Evolutionary conservation across 2,329 filamentous ascomycete species (phyloP).

Genomic region (Pseudogymnoascus sp.): DNA sequence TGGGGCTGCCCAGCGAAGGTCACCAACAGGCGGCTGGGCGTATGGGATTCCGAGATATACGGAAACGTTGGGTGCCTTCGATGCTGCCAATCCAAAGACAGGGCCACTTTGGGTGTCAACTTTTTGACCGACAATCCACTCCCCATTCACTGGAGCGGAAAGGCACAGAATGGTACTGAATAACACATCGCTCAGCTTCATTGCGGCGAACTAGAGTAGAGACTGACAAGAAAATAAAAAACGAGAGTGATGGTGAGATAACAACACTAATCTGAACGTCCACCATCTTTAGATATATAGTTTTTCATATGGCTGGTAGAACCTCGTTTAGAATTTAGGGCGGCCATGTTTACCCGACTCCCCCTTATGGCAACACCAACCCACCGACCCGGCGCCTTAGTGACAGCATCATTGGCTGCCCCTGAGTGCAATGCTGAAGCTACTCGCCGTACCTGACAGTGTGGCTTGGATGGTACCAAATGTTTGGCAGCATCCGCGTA

Average conservation of each 20-base stretch:
- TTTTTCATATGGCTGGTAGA: neutral
- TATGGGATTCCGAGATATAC: constrained; percentile 42
- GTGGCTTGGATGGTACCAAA: neutral
- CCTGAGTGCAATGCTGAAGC: neutral
- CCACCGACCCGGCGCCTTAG: neutral
- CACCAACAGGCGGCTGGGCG: constrained; percentile 41
- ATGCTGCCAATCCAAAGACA: constrained; percentile 22
- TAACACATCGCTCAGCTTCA: neutral
- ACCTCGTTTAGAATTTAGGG: neutral
- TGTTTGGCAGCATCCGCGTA: neutral
- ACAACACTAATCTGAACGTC: neutral
- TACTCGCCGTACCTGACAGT: neutral
- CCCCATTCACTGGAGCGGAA: neutral
- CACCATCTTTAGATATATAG: neutral
- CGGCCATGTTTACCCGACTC: neutral
- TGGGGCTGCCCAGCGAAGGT: constrained; percentile 32
- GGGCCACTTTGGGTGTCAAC: constrained; percentile 24
- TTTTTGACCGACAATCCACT: constrained; percentile 19
- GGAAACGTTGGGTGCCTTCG: constrained; percentile 13
- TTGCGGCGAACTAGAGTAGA: neutral
- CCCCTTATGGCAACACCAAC: neutral
- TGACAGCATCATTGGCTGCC: neutral
- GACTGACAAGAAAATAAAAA: neutral
- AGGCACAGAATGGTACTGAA: neutral
- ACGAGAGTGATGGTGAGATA: neutral